Base-by-base conservation (phyloP, 1,284 basidiomycete species). In the Wolfiporia cocos region DNA sequence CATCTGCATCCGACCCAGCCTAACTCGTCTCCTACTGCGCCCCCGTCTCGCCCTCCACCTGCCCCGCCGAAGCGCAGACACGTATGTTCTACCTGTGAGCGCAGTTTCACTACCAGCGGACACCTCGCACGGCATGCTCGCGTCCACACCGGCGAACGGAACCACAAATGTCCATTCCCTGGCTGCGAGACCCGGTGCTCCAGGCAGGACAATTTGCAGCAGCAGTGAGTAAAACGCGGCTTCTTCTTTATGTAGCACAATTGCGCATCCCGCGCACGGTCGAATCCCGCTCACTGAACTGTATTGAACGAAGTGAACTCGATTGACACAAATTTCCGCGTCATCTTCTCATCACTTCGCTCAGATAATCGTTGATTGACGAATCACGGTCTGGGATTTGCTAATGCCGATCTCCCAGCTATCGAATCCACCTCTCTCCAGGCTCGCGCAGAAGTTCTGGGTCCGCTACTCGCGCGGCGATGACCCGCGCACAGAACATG, bases 171-270 rank as follows among this genome's bases (percentile, higher is more conserved):
- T 53, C 86, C 86, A 22, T 88, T 87, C 63, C 86, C 85, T 18
- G 86, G 86, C 26, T 89, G 86, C 57, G 81, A 87, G 50, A 88
- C 85, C 2, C 71, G 84, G 12, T 89, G 86, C 54, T 86, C 84
- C 4, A 69, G 85, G 35, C 85, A 87, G 59, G 86, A 89, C 54
- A 89, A 89, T 50, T 69, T 89, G 10, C 86, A 88, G 49, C 86
- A 89, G 54, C 86, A 89, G 86, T 89, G 45, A 68, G 86, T 78
- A 20, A 17, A 40, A 35, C 32, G 39, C 17, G 43, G 46, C 22
- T 39, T 41, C 34, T 20, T 22, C 28, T 18, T 15, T 42, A 7
- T 9, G 26, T 9, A 28, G n/a, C n/a, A n/a, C n/a, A n/a, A n/a
- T n/a, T n/a, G n/a, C n/a, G n/a, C n/a, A n/a, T n/a, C n/a, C n/a